Evolutionary conservation across 208 protist species (phyloP).

Genomic region (Sergeia podlipaevii): DNA sequence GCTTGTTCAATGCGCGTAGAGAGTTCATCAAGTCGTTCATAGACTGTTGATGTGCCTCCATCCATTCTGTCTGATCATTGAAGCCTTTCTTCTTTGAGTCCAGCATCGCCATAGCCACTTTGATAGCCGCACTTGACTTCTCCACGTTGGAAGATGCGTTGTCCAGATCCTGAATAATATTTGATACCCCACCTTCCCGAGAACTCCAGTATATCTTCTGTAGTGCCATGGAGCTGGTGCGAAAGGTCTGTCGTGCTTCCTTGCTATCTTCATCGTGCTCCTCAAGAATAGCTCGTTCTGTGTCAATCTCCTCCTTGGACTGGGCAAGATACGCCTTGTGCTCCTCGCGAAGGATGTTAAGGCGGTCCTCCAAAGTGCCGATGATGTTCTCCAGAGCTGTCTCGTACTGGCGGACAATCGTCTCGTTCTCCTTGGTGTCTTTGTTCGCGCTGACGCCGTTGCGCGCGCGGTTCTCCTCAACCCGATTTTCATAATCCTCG

Average conservation of each 20-base stretch:
- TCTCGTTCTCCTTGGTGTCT: slow-evolving; percentile 63
- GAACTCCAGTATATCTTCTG: slow-evolving; percentile 66
- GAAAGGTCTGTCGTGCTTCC: slow-evolving; percentile 47
- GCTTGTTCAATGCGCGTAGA: slow-evolving; percentile 47
- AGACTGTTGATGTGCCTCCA: slow-evolving; percentile 62
- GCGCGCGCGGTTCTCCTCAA: slow-evolving; percentile 18
- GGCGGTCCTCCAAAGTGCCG: slow-evolving; percentile 51
- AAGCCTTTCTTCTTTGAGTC: slow-evolving; percentile 45
- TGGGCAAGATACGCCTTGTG: slow-evolving; percentile 44
- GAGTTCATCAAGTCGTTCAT: slow-evolving; percentile 55
- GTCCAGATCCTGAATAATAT: slow-evolving; percentile 55
- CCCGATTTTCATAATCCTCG: slow-evolving; percentile 57
- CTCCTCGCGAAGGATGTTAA: slow-evolving; percentile 59
- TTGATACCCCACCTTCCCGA: slow-evolving; percentile 43
- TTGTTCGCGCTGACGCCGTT: slow-evolving; percentile 5
- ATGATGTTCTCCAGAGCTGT: slow-evolving; percentile 67
- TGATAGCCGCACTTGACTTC: slow-evolving; percentile 57
- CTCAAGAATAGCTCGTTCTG: slow-evolving; percentile 39
- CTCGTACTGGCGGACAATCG: slow-evolving; percentile 74
- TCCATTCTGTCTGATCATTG: slow-evolving; percentile 60
- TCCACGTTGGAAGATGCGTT: slow-evolving; percentile 35
- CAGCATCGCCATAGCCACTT: slow-evolving; percentile 47
- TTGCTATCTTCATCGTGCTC: slow-evolving; percentile 59
- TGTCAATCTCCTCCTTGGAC: slow-evolving; percentile 35
- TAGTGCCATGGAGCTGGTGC: slow-evolving; percentile 37